A percentile compares a stretch with the other conserved stretches of the same genome.
phyloP scores from a whole-genome alignment of 768 basidiomycete species.

The Tulasnella sp. region DNA sequence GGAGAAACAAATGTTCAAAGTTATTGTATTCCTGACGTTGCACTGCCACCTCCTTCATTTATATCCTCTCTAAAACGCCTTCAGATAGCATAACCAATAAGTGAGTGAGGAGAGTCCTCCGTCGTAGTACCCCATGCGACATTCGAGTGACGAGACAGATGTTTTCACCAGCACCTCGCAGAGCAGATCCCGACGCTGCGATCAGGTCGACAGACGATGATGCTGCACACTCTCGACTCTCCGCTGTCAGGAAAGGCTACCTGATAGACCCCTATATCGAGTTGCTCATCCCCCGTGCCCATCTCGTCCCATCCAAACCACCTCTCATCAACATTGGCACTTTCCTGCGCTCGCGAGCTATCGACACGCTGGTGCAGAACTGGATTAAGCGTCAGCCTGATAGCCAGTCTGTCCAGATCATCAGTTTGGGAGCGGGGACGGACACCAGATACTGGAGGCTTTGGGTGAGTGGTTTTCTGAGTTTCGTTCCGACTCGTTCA shows the following conservation, averaged over 20 bases:
- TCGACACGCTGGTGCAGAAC: slow-evolving; percentile 61
- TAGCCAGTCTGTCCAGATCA: slow-evolving; percentile 49
- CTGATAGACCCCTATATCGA: slow-evolving; percentile 63
- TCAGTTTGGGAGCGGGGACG: slow-evolving; percentile 92
- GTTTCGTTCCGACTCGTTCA: background rate
- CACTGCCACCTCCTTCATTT: too few species aligned
- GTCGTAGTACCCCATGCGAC: too few species aligned
- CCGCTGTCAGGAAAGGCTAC: slow-evolving; percentile 76
- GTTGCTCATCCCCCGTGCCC: slow-evolving; percentile 54
- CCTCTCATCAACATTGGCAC: slow-evolving; percentile 96
- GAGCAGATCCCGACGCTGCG: slow-evolving; percentile 19
- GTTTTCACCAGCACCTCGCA: background rate
- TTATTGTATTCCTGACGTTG: too few species aligned
- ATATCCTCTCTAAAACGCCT: too few species aligned
- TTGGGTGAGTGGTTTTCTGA: slow-evolving; percentile 40
- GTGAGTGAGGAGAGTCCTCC: too few species aligned
- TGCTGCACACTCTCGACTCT: slow-evolving; percentile 71
- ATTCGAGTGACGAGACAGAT: background rate
- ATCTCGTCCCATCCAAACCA: slow-evolving; percentile 48
- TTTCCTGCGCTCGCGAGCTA: slow-evolving; percentile 66
- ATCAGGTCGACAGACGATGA: slow-evolving; percentile 68
- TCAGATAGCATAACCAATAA: too few species aligned
- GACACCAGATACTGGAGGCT: slow-evolving; percentile 94
- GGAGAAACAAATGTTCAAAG: too few species aligned
- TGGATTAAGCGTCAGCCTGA: slow-evolving; percentile 45